Base-by-base conservation (phyloP, 2,329 filamentous ascomycete genomes). In the Colletotrichum sp. region DNA sequence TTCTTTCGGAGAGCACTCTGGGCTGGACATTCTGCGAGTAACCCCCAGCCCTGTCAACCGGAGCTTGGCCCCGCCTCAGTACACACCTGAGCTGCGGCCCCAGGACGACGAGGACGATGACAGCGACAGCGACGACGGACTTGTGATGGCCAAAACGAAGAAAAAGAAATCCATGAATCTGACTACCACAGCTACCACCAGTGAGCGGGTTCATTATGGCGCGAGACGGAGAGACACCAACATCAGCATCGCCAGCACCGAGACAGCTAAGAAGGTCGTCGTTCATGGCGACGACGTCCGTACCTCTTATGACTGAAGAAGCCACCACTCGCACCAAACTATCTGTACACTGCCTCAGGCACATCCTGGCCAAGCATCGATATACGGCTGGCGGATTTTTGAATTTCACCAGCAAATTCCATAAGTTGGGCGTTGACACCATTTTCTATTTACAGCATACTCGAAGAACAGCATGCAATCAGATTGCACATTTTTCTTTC, bases 241-340 rank as follows among this genome's bases (percentile, higher is more conserved):
- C 76, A 89, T 88, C 2, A 91, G 89, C 76, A 88, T 90, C 33
- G 89, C 87, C 36, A 92, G 90, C 78, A 91, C 89, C 2, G 91
- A 92, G 77, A 93, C 91, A 57, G 91, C 91, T 51, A 92, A 91
- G 83, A 91, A 91, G 34, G 59, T 74, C 7, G 31, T 64, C 8
- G 70, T 74, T 6, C 72, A 74, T 18, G 69, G 69, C 57, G 72
- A 74, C 27, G 72, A 74, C 3, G 69, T 69, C 31, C 72, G 15
- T 8, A 43, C 54, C 6, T 69, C 34, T 16, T 34, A 24, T 7
- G 72, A 74, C 29, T 74, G 59, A 73, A 15, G 8, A 31, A 13
- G 27, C 36, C 36, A 61, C 6, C 13, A 58, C 16, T 21, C 55
- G 24, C 38, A 36, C 54, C n/a, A 57, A 57, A 34, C 33, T 54